Percentiles rank a stretch among this genome's conserved stretches.
Conservation (phyloP, 768 basidiomycete genomes). For the Panaeolus cyanescens region DNA sequence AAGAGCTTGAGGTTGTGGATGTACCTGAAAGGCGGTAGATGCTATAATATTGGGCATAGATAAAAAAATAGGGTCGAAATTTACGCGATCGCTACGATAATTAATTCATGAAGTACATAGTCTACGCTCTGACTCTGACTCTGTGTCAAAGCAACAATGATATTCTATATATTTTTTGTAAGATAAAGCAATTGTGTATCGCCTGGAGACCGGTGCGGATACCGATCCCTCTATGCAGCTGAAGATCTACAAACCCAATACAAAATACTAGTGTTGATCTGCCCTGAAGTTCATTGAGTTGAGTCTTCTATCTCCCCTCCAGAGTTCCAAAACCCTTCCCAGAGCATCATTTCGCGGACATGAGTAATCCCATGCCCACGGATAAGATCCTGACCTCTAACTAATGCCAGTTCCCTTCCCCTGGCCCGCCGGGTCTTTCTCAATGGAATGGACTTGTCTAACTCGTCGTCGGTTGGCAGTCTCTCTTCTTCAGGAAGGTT, state of each 20-base stretch:
- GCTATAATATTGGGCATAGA: no score
- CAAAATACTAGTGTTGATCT: not conserved
- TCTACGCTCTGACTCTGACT: no score
- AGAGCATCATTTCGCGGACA: slow-evolving; percentile 37
- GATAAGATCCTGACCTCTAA: slow-evolving; percentile 77
- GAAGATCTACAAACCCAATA: not conserved
- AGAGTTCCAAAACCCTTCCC: slow-evolving; percentile 47
- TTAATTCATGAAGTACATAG: no score
- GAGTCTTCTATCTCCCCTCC: slow-evolving; percentile 2
- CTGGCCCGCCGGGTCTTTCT: slow-evolving; percentile 76
- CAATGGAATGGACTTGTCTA: slow-evolving; percentile 64
- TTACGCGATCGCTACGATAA: no score
- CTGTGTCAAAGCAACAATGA: no score
- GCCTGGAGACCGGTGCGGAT: not conserved
- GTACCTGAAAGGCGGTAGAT: no score
- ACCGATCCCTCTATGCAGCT: not conserved
- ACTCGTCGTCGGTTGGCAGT: slow-evolving; percentile 73
- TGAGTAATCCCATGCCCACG: slow-evolving; percentile 42
- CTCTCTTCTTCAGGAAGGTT: slow-evolving; percentile 61
- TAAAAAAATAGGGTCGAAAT: no score
- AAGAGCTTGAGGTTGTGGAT: no score
- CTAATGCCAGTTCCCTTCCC: slow-evolving; percentile 80
- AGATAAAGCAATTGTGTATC: not conserved
- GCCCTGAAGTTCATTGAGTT: not conserved
- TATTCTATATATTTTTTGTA: not conserved